Conservation (phyloP, 768 basidiomycete species). For the Rhodocollybia butyracea region DNA sequence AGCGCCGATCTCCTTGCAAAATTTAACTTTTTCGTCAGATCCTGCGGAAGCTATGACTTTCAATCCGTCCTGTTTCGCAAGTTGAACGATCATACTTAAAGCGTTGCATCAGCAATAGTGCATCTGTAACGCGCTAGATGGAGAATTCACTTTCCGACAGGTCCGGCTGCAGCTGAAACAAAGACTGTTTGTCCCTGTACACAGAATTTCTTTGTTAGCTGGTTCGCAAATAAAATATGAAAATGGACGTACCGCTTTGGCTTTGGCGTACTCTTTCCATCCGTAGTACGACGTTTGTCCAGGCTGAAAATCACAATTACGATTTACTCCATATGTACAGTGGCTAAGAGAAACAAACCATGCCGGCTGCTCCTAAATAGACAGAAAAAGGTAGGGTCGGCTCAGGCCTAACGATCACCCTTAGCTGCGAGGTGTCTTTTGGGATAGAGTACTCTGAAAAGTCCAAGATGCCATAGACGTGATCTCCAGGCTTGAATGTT, state of each 20-base stretch:
- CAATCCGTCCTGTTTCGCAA: constrained; percentile 46
- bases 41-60: constrained; percentile 75
- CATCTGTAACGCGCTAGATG: not conserved
- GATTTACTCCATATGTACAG: not conserved
- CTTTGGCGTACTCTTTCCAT: constrained; percentile 9
- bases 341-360: not conserved
- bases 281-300: constrained; percentile 11
- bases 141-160: constrained; percentile 43
- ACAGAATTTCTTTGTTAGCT: not conserved
- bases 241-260: constrained; percentile 17
- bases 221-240: not conserved
- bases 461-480: constrained; percentile 21
- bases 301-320: constrained; percentile 17
- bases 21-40: constrained; percentile 67
- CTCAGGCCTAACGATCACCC: constrained; percentile 25
- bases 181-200: constrained; percentile 50
- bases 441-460: constrained; percentile 13
- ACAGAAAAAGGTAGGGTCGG: constrained; percentile 32
- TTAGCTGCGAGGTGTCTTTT: constrained; percentile 8
- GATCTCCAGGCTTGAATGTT: constrained; percentile 17
- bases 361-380: constrained; percentile 35
- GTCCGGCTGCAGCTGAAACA: constrained; percentile 40
- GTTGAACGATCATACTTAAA: constrained; percentile 35
- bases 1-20: constrained; percentile 54
- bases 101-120: not conserved